Conservation (phyloP, 179 eudicot species). For the Carnegiea gigantea region DNA sequence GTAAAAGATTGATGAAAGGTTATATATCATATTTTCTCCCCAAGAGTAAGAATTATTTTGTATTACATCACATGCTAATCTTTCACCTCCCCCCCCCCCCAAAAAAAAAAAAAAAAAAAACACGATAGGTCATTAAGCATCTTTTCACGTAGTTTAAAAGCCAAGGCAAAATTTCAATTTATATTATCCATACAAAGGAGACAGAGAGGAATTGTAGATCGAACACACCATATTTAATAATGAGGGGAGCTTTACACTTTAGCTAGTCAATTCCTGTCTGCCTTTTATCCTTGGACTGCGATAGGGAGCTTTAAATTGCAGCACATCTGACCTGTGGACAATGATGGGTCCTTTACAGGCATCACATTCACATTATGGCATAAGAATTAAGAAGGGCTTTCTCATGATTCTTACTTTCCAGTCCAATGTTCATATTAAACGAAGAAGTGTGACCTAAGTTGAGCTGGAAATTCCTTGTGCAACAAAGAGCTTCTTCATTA, state of each 20-base stretch:
- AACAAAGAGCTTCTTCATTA: conserved; percentile 3
- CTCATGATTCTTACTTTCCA: no score
- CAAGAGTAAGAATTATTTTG: no score
- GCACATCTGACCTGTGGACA: not conserved
- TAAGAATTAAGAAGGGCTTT: no score
- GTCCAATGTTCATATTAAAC: no score
- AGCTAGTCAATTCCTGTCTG: not conserved
- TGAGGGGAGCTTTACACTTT: not conserved
- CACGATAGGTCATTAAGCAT: not conserved
- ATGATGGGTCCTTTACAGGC: not conserved
- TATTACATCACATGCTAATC: no score
- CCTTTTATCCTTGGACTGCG: not conserved
- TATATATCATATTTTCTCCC: no score
- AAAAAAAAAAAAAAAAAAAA: no score
- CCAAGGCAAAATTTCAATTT: not conserved
- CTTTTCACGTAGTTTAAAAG: not conserved
- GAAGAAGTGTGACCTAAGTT: conserved; percentile 20
- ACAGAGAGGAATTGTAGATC: not conserved
- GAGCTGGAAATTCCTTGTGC: conserved; percentile 10
- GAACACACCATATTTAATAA: no score
- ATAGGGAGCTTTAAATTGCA: not conserved
- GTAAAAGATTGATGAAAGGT: no score
- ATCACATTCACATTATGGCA: conserved; percentile 10
- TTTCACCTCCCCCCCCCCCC: no score
- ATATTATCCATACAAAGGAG: not conserved